These are phyloP conservation scores for Przewalskia tangutica DNA, from an alignment of 257 asterid species.

Conservation along the genomic window DNA sequence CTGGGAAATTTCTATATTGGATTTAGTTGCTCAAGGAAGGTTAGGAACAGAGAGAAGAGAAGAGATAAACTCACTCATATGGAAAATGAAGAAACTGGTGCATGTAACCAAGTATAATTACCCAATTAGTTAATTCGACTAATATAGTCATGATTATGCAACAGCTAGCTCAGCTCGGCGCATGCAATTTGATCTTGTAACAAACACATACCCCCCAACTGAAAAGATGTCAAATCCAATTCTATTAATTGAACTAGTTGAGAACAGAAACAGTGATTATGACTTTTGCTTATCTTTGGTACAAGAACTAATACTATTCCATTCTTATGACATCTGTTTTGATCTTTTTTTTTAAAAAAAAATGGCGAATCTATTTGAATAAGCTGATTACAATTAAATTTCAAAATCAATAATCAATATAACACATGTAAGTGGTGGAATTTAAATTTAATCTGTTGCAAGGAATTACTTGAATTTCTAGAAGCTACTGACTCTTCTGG, in stretches of 20 bases:
- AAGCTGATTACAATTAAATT: neutral
- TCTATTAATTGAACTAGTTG: too few species aligned
- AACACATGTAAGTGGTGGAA: neutral
- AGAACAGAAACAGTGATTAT: too few species aligned
- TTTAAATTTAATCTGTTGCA: neutral
- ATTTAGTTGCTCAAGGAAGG: neutral
- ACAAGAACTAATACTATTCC: neutral
- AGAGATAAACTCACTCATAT: too few species aligned
- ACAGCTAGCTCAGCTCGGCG: too few species aligned
- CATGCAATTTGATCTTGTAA: too few species aligned
- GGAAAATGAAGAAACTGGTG: too few species aligned
- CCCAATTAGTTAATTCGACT: too few species aligned
- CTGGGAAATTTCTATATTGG: neutral
- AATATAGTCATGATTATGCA: too few species aligned
- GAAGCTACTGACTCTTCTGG: neutral
- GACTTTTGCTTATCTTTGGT: neutral
- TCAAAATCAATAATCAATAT: neutral
- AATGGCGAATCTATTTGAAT: neutral
- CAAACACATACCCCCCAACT: too few species aligned
- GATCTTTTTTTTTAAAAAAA: neutral
- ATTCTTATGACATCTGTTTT: neutral
- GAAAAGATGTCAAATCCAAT: too few species aligned
- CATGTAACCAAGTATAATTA: too few species aligned
- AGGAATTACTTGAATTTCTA: neutral
- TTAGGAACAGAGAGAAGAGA: too few species aligned